Evolutionary conservation across 2,329 filamentous ascomycete genomes (phyloP).

Genomic region (Plenodomus biglobosus): DNA sequence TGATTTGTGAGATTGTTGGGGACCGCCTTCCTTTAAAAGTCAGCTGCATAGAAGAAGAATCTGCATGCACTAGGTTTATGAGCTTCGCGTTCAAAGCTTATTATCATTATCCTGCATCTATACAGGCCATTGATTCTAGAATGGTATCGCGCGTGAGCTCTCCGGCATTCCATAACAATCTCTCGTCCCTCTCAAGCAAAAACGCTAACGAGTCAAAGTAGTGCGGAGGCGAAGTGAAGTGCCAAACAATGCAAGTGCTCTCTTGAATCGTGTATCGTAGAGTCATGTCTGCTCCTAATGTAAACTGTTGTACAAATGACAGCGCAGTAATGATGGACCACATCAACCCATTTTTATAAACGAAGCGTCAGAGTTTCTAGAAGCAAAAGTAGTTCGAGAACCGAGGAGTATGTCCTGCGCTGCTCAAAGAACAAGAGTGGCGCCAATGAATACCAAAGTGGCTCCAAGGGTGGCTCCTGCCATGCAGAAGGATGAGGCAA

Average conservation of each 20-base stretch:
- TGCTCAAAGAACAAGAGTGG: slow-evolving; percentile 14
- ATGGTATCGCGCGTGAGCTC: not conserved
- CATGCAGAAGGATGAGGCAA: slow-evolving; percentile 1
- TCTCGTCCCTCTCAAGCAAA: not conserved
- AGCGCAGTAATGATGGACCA: not conserved
- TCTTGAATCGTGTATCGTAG: not conserved
- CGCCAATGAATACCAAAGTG: slow-evolving; percentile 10
- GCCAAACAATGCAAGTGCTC: not conserved
- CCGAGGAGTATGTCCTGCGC: not conserved
- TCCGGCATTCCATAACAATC: not conserved
- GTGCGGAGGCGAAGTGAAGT: not conserved
- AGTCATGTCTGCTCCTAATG: slow-evolving; percentile 2
- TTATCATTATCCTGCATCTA: not conserved
- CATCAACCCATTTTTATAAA: not conserved
- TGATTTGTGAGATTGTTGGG: slow-evolving; percentile 9
- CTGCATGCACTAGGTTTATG: no score
- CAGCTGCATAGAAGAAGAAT: no score
- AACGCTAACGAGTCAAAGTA: not conserved
- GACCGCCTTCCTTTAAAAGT: not conserved
- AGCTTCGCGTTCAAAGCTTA: not conserved
- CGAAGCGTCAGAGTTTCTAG: not conserved
- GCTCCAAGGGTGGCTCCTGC: slow-evolving; percentile 8
- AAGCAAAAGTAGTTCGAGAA: not conserved
- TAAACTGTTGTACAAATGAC: not conserved
- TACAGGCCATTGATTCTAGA: not conserved